Evolutionary conservation across 2,329 filamentous ascomycete species (phyloP), one percentile per base, ranked within the genome.

Genomic region (Ceratocystis diversiconidia): DNA sequence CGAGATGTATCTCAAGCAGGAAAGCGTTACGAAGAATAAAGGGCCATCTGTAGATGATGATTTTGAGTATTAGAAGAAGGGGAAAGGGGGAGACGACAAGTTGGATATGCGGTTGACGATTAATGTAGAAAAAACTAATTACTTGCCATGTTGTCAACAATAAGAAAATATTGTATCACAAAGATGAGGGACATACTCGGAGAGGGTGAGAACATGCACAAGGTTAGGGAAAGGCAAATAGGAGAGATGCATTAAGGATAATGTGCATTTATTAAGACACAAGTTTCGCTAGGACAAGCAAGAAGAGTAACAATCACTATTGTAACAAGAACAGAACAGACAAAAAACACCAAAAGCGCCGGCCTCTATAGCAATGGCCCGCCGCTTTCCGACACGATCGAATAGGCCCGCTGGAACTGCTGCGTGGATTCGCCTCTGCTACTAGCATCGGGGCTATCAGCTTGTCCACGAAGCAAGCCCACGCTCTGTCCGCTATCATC

Each of bases 1-100:
- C 0, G 94, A 97, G 75, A 96, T 99, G 92, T 99, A 97, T 77
- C 82, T 86, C 70, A 92, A 89, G 77, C 94, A 99, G 78, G 92
- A 97, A 79, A 89, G 87, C 70, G 90, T 96, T 62, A 78, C 84
- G 12, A 95, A 94, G 80, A 90, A 79, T 66, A 95, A 95, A 78
- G 89, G 87, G 0, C 89, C 90, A 3, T 81, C 86, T 61, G 92
- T 92, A 65, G 94, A 99, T 79, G 92, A 97, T 77, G 92, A 97
- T 75, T 99, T 96, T 76, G 94, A 99, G 79, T 99, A 99, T 77
- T 99, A 76, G 68, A 28, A 22, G 17, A 3, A 48, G 17, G 17
- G 17, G 15, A 46, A 22, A 15, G 50, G 50, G n/a, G 46, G 17
- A 22, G 22, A 22, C 6, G 15, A 50, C 2, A 15, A 10, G 17